phyloP scores from a whole-genome alignment of 352 stramenopile genomes.

The Phytophthora nicotianae region DNA sequence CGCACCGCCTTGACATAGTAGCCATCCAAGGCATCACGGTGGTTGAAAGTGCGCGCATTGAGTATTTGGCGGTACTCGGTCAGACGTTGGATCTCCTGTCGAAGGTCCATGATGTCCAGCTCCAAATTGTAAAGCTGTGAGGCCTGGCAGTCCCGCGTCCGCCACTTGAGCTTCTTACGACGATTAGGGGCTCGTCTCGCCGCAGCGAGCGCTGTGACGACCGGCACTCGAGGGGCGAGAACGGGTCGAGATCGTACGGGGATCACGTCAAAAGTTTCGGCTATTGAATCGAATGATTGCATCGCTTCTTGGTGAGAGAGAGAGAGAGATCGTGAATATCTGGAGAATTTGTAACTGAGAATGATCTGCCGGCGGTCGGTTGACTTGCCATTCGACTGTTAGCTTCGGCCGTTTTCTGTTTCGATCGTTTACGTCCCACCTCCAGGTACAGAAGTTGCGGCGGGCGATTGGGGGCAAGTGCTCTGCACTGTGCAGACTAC shows the following conservation, averaged over 20 bases:
- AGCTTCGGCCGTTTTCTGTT: slow-evolving; percentile 25
- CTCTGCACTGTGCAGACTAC: too few species aligned
- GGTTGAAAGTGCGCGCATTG: slow-evolving; percentile 38
- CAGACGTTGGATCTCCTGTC: slow-evolving; percentile 52
- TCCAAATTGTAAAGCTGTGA: slow-evolving; percentile 66
- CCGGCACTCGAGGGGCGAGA: slow-evolving; percentile 21
- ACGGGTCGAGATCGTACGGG: slow-evolving; percentile 20
- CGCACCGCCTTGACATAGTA: slow-evolving; percentile 52
- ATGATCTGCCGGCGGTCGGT: neutral
- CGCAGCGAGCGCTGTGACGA: slow-evolving; percentile 21
- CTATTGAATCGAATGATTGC: slow-evolving; percentile 10
- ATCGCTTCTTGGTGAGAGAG: slow-evolving; percentile 3
- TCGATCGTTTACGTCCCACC: slow-evolving; percentile 5
- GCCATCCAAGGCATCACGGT: slow-evolving; percentile 45
- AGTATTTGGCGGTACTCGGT: slow-evolving; percentile 39
- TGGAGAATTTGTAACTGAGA: slow-evolving; percentile 13
- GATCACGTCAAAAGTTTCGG: slow-evolving; percentile 24
- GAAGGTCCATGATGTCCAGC: slow-evolving; percentile 52
- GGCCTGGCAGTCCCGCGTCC: slow-evolving; percentile 55
- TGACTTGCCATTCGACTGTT: slow-evolving; percentile 18
- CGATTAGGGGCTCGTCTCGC: slow-evolving; percentile 8
- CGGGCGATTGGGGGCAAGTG: neutral
- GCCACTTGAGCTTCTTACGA: slow-evolving; percentile 58
- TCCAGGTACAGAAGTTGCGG: neutral
- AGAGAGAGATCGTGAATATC: neutral